A percentile compares a stretch with the other conserved stretches of the same genome.
Conservation (phyloP, 805 yeast genomes). For the Lipomyces kockii region DNA sequence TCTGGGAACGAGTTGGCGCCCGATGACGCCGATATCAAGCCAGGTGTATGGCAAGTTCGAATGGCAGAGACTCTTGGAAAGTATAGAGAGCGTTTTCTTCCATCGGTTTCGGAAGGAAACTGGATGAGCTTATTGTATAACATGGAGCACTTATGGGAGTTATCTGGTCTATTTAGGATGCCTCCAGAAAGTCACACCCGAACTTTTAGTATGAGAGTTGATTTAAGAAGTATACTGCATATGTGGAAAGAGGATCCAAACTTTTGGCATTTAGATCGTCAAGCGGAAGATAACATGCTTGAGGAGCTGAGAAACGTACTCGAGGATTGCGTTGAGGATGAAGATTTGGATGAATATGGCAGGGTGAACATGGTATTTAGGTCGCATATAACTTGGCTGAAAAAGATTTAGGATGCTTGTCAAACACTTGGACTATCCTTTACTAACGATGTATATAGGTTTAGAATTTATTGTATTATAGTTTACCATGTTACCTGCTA, state of each 20-base stretch:
- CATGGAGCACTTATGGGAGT: neutral
- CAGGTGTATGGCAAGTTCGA: neutral
- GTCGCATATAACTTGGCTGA: neutral
- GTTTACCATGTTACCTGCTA: neutral
- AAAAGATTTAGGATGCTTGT: neutral
- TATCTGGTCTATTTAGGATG: slow-evolving; percentile 2
- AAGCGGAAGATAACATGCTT: neutral
- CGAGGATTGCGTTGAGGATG: slow-evolving; percentile 18
- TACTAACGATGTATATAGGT: neutral
- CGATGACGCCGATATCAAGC: neutral
- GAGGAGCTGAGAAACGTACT: neutral
- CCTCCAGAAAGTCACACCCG: neutral
- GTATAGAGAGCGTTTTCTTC: neutral
- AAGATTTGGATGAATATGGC: slow-evolving; percentile 2
- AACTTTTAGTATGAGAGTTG: neutral
- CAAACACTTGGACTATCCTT: neutral
- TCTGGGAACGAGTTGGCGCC: neutral
- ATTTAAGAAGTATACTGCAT: neutral
- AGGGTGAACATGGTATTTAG: neutral
- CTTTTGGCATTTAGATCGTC: slow-evolving; percentile 2
- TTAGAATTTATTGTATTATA: neutral
- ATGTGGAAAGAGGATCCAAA: neutral
- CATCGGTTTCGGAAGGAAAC: neutral
- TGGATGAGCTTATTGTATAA: neutral
- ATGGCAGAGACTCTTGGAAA: neutral